Evolutionary conservation across 805 yeast species (phyloP).

Genomic region (Candida hispaniensis): DNA sequence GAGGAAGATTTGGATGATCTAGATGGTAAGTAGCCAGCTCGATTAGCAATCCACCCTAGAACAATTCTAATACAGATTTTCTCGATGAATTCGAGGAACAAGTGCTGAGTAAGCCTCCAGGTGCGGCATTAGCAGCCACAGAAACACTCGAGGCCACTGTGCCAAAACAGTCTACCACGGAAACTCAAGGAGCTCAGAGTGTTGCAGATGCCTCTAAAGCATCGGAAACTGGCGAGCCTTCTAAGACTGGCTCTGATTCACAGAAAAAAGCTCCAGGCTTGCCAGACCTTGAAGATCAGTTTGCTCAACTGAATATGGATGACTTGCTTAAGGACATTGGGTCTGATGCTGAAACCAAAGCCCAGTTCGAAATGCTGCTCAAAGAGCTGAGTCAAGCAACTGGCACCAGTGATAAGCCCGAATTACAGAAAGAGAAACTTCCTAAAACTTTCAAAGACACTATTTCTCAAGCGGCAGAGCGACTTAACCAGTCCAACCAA

Average conservation of each 20-base stretch:
- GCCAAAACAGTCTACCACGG: slow-evolving; percentile 1
- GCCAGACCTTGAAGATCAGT: slow-evolving; percentile 31
- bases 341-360: slow-evolving; percentile 43
- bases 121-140: slow-evolving; percentile 21
- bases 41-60: background rate
- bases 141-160: slow-evolving; percentile 9
- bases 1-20: slow-evolving; percentile 26
- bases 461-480: slow-evolving; percentile 66
- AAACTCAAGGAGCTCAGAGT: background rate
- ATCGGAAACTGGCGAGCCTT: slow-evolving; percentile 1
- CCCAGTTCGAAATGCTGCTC: slow-evolving; percentile 39
- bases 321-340: slow-evolving; percentile 40
- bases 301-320: slow-evolving; percentile 32
- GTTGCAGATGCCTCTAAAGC: slow-evolving; percentile 10
- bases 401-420: slow-evolving; percentile 3
- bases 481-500: slow-evolving; percentile 68
- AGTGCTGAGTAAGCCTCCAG: slow-evolving; percentile 52
- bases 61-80: slow-evolving; percentile 39
- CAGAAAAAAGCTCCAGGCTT: slow-evolving; percentile 18
- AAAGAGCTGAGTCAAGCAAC: slow-evolving; percentile 12
- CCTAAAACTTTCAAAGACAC: slow-evolving; percentile 47
- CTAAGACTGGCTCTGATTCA: slow-evolving; percentile 13
- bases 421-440: slow-evolving; percentile 10
- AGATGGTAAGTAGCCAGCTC: slow-evolving; percentile 19
- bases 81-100: slow-evolving; percentile 78